A percentile compares a stretch with the other conserved stretches of the same genome.
These are phyloP conservation scores for Oenanthe sinensis DNA, from an alignment of 129 eudicot species.

Conservation along the genomic window DNA sequence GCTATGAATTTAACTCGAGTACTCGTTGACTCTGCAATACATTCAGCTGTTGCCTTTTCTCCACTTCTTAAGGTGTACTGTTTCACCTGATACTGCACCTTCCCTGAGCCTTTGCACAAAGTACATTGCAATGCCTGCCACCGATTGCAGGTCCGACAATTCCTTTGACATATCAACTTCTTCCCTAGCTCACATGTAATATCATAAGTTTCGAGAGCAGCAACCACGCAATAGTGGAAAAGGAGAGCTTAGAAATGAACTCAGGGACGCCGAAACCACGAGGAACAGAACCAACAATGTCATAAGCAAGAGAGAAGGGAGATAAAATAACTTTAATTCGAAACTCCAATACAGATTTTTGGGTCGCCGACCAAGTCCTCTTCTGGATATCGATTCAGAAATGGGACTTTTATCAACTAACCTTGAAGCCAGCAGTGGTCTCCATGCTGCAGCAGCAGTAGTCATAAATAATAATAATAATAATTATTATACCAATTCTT, in stretches of 20 bases:
- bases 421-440: neutral
- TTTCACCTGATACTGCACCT: constrained; percentile 84
- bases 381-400: neutral
- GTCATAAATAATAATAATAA: neutral
- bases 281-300: constrained; percentile 76
- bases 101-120: constrained; percentile 91
- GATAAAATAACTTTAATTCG: constrained; percentile 48
- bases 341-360: constrained; percentile 42
- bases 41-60: too few relatives aligned
- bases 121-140: constrained; percentile 93
- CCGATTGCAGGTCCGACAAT: constrained; percentile 77
- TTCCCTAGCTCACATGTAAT: constrained; percentile 73
- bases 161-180: constrained; percentile 66
- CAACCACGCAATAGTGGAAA: constrained; percentile 66
- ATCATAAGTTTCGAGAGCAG: constrained; percentile 80
- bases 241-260: constrained; percentile 71
- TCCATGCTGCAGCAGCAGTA: neutral
- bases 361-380: too few relatives aligned
- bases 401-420: neutral
- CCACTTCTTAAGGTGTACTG: constrained; percentile 74
- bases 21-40: too few relatives aligned
- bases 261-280: constrained; percentile 93
- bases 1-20: too few relatives aligned
- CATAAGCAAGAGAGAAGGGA: constrained; percentile 53
- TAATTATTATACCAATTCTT: neutral